Evolutionary conservation across 306 rosid genomes (phyloP).

Genomic region (Glycine soja): DNA sequence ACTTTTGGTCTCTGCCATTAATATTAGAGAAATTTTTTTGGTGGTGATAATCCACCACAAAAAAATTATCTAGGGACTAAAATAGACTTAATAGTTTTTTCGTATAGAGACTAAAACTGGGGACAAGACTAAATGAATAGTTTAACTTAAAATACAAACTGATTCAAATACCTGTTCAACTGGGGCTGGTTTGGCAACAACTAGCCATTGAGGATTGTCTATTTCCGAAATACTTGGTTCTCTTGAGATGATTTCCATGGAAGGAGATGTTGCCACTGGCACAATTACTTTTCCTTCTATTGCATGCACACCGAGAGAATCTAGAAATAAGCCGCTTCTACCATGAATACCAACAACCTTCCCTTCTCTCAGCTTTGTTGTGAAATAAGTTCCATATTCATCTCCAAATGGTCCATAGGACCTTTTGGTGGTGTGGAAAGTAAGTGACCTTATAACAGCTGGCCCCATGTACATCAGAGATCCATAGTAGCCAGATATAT

Average conservation of each 20-base stretch:
- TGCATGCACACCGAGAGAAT: slow-evolving; percentile 81
- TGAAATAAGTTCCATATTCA: slow-evolving; percentile 74
- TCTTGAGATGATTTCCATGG: slow-evolving; percentile 47
- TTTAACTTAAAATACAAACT: neutral
- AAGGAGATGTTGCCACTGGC: slow-evolving; percentile 52
- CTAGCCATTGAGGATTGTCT: slow-evolving; percentile 58
- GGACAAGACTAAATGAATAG: neutral
- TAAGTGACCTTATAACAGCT: slow-evolving; percentile 69
- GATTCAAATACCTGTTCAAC: slow-evolving; percentile 64
- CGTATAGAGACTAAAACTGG: neutral
- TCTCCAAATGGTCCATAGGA: slow-evolving; percentile 87
- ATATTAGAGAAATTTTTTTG: neutral
- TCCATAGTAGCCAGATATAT: slow-evolving; percentile 77
- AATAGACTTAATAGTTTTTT: too few relatives aligned
- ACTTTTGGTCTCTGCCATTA: neutral
- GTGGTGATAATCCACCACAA: neutral
- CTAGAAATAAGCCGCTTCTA: slow-evolving; percentile 81
- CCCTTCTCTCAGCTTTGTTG: slow-evolving; percentile 74
- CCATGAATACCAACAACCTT: slow-evolving; percentile 88
- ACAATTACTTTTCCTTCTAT: slow-evolving; percentile 71
- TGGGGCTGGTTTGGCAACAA: slow-evolving; percentile 60
- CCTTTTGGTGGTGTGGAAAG: slow-evolving; percentile 74
- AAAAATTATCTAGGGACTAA: neutral
- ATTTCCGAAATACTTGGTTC: slow-evolving; percentile 56
- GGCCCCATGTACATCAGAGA: slow-evolving; percentile 87